Evolutionary conservation across 805 yeast species (phyloP).

Genomic region (Myxozyma sirexii): DNA sequence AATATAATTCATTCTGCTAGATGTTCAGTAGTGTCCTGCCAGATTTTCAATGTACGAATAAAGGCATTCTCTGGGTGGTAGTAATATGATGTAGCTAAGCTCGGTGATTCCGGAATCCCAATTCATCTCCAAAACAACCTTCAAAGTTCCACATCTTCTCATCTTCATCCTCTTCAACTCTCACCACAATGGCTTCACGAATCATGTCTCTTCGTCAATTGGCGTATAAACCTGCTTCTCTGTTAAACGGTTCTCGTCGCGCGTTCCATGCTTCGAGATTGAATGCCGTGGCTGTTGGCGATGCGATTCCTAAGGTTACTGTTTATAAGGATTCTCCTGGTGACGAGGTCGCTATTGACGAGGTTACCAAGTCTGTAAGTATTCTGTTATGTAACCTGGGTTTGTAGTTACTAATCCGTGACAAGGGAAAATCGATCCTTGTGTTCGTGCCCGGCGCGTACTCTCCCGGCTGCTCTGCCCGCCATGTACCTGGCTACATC

Average conservation of each 20-base stretch:
- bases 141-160: background rate
- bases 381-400: too few species aligned
- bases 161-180: background rate
- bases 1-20: too few species aligned
- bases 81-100: too few species aligned
- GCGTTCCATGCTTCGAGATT: constrained; percentile 39
- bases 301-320: constrained; percentile 59
- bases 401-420: background rate
- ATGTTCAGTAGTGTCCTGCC: too few species aligned
- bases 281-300: constrained; percentile 55
- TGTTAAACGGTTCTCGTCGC: background rate
- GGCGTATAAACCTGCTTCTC: background rate
- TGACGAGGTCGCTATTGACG: constrained; percentile 58
- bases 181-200: constrained; percentile 1
- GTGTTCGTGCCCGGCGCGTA: constrained; percentile 77
- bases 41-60: too few species aligned
- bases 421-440: constrained; percentile 54
- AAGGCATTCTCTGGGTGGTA: too few species aligned
- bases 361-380: constrained; percentile 16
- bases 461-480: constrained; percentile 74
- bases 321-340: constrained; percentile 67
- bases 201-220: background rate
- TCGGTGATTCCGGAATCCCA: too few species aligned
- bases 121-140: too few species aligned
- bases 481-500: constrained; percentile 76